phyloP scores from a whole-genome alignment of 148 eudicot species.

The Persicaria maculosa region DNA sequence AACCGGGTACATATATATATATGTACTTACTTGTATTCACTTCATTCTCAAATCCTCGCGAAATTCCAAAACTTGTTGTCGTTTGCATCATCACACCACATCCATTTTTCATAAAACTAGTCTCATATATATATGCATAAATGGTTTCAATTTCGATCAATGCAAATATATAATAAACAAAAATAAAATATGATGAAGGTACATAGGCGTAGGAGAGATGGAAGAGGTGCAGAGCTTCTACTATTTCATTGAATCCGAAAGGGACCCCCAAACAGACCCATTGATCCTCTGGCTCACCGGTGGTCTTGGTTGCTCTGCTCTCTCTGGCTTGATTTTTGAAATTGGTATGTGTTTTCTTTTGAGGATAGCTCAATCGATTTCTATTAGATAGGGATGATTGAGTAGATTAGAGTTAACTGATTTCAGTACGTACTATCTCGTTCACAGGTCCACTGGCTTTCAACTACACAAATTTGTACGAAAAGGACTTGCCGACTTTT shows the following conservation, averaged over 20 bases:
- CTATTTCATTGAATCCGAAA: constrained; percentile 8
- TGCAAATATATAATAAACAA: too few relatives aligned
- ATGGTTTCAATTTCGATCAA: too few relatives aligned
- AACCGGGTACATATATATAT: neutral
- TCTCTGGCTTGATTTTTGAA: constrained; percentile 4
- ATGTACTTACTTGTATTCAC: too few relatives aligned
- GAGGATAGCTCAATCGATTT: too few relatives aligned
- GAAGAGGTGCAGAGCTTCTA: constrained; percentile 10
- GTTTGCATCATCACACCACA: too few relatives aligned
- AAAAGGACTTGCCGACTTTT: neutral
- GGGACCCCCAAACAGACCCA: neutral
- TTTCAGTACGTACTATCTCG: neutral
- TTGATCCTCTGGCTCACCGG: constrained; percentile 11
- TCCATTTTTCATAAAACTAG: too few relatives aligned
- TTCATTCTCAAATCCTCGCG: too few relatives aligned
- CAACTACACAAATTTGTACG: neutral
- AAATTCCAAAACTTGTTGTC: too few relatives aligned
- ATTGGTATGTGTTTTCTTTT: neutral
- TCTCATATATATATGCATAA: too few relatives aligned
- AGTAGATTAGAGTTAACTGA: neutral
- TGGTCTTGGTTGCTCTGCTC: neutral
- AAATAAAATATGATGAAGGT: too few relatives aligned
- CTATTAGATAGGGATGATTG: too few relatives aligned
- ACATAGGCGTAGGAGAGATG: neutral
- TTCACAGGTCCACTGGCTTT: constrained; percentile 5